phyloP scores from a whole-genome alignment of 1,284 basidiomycete species.

The Testicularia cyperi region DNA sequence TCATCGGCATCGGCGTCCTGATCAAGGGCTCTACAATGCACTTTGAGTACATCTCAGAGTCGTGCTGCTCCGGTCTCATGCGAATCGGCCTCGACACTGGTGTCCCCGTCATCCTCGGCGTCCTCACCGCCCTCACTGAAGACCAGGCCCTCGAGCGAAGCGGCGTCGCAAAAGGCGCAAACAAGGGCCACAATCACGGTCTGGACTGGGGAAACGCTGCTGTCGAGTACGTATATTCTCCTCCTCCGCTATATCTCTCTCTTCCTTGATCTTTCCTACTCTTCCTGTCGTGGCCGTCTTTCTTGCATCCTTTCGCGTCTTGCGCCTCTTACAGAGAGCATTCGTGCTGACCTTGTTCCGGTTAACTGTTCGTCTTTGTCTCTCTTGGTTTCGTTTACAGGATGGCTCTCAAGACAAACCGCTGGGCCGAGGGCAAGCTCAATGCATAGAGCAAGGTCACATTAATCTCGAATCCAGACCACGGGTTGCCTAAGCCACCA shows the following conservation, averaged over 20 bases:
- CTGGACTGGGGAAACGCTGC: constrained; percentile 95
- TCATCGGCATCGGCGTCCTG: constrained; percentile 93
- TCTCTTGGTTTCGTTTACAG: constrained; percentile 5
- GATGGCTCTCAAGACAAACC: constrained; percentile 53
- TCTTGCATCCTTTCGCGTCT: too few species aligned
- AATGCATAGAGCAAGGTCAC: constrained; percentile 2
- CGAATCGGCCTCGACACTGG: constrained; percentile 86
- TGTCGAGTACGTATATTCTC: constrained; percentile 73
- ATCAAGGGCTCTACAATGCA: constrained; percentile 73
- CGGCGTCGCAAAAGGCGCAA: constrained; percentile 69
- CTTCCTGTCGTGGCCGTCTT: too few species aligned
- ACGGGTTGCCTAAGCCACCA: too few species aligned
- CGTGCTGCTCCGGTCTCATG: constrained; percentile 90
- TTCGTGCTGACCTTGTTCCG: too few species aligned
- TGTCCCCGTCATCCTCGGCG: constrained; percentile 94
- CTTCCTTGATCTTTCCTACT: too few species aligned
- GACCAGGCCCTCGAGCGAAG: constrained; percentile 91
- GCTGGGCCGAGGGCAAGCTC: constrained; percentile 46
- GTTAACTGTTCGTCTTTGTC: background rate
- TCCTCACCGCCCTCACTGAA: constrained; percentile 87
- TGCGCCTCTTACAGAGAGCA: too few species aligned
- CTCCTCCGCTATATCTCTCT: too few species aligned
- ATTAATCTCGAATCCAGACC: too few species aligned
- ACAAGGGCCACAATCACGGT: constrained; percentile 86
- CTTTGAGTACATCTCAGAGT: constrained; percentile 82